Conservation (phyloP, 2,329 filamentous ascomycete species). For the Fusarium brevicatenulatum region DNA sequence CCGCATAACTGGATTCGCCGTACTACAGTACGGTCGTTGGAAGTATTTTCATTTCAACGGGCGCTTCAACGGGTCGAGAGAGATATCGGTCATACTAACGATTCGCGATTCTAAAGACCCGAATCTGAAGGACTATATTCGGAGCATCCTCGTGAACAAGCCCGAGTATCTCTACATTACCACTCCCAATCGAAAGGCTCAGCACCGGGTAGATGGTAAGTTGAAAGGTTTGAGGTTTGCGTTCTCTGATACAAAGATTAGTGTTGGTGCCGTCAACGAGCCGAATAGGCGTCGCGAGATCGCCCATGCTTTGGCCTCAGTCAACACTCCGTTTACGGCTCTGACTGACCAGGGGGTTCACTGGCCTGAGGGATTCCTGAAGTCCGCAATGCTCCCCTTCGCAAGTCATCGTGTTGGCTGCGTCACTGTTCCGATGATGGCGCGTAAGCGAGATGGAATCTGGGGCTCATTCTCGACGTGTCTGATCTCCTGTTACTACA, state of each 20-base stretch:
- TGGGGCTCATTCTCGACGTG: constrained; percentile 1
- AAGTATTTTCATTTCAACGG: not conserved
- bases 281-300: constrained; percentile 33
- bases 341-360: constrained; percentile 25
- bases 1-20: not conserved
- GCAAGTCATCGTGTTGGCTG: not conserved
- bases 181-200: not conserved
- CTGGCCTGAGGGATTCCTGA: constrained; percentile 25
- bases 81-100: constrained; percentile 25
- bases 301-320: constrained; percentile 8
- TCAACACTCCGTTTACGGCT: constrained; percentile 4
- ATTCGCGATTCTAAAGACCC: not conserved
- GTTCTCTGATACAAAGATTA: constrained; percentile 10
- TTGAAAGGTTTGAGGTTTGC: not conserved
- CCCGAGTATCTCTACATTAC: constrained; percentile 13
- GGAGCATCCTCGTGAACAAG: constrained; percentile 15
- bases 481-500: constrained; percentile 13
- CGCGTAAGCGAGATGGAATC: not conserved
- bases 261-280: constrained; percentile 27
- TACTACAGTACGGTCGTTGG: not conserved
- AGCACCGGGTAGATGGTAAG: not conserved
- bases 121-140: not conserved
- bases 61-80: fast-evolving
- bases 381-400: constrained; percentile 18
- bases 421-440: constrained; percentile 21